Percentiles rank a stretch among this genome's conserved stretches.
Evolutionary conservation across 2,329 filamentous ascomycete genomes (phyloP).

Genomic region (Scedosporium boydii): DNA sequence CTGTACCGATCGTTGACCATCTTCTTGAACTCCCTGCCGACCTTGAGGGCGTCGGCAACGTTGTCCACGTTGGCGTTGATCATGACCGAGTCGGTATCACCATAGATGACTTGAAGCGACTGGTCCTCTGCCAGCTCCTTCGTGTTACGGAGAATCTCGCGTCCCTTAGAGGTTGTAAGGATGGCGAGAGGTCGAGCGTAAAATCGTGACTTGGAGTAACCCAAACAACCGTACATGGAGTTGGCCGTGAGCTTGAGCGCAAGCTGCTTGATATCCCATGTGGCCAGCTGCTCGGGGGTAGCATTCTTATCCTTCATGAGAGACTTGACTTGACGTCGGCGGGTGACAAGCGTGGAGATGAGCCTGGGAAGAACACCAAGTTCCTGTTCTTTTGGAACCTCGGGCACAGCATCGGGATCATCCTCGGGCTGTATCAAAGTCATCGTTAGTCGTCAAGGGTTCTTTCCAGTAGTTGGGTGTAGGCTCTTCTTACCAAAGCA

Average conservation of each 20-base stretch:
- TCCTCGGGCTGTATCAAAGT: slow-evolving; percentile 26
- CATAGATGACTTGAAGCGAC: slow-evolving; percentile 91
- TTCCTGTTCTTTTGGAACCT: slow-evolving; percentile 68
- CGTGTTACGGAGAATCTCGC: slow-evolving; percentile 92
- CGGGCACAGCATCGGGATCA: slow-evolving; percentile 80
- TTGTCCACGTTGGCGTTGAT: slow-evolving; percentile 98
- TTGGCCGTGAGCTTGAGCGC: slow-evolving; percentile 96
- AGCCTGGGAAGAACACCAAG: slow-evolving; percentile 83
- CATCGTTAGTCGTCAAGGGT: neutral
- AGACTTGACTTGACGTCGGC: slow-evolving; percentile 85
- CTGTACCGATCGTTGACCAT: slow-evolving; percentile 90
- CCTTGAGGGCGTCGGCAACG: slow-evolving; percentile 78
- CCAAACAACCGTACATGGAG: slow-evolving; percentile 98
- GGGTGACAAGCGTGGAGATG: slow-evolving; percentile 82
- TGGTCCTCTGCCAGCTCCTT: slow-evolving; percentile 92
- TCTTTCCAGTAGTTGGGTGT: neutral
- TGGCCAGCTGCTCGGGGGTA: slow-evolving; percentile 75
- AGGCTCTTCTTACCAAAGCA: slow-evolving; percentile 45
- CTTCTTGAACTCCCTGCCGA: slow-evolving; percentile 91
- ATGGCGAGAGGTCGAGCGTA: slow-evolving; percentile 92
- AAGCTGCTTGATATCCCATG: slow-evolving; percentile 97
- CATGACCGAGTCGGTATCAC: slow-evolving; percentile 99
- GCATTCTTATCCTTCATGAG: slow-evolving; percentile 93
- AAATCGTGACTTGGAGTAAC: slow-evolving; percentile 94
- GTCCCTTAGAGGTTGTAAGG: slow-evolving; percentile 92